Conservation (phyloP, 2,329 filamentous ascomycete species). For the Colletotrichum brevisporum region DNA sequence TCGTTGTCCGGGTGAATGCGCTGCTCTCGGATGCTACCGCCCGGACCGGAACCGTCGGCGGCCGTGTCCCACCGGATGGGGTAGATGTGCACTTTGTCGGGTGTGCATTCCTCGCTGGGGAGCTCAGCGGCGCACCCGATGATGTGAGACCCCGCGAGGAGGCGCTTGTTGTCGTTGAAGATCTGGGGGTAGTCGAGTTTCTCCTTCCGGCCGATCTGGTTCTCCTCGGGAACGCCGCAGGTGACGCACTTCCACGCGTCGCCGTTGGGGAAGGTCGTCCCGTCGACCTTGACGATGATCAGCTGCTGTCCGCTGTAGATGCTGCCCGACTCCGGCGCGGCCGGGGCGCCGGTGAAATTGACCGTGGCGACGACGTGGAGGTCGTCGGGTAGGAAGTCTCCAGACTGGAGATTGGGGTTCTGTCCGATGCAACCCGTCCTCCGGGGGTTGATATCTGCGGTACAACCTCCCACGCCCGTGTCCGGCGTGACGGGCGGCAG, state of each 20-base stretch:
- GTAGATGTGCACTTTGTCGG: constrained; percentile 52
- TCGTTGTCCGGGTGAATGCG: constrained; percentile 57
- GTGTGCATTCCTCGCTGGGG: constrained; percentile 52
- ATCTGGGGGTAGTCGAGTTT: constrained; percentile 58
- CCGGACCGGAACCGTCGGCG: constrained; percentile 46
- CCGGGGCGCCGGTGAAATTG: constrained; percentile 59
- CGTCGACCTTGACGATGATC: constrained; percentile 59
- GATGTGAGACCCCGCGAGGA: constrained; percentile 51
- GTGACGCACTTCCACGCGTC: constrained; percentile 64
- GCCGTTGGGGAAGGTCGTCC: constrained; percentile 57
- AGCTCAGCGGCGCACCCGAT: constrained; percentile 56
- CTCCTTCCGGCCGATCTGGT: constrained; percentile 45
- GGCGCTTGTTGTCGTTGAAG: constrained; percentile 55
- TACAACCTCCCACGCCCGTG: constrained; percentile 50
- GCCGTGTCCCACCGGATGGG: constrained; percentile 54
- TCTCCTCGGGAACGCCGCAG: constrained; percentile 55
- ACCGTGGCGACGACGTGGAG: constrained; percentile 57
- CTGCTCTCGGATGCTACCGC: constrained; percentile 54
- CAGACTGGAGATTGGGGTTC: constrained; percentile 26
- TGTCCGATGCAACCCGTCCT: constrained; percentile 55
- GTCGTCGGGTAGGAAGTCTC: constrained; percentile 58
- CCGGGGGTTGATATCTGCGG: constrained; percentile 49
- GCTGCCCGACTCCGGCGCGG: constrained; percentile 53
- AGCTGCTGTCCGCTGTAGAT: constrained; percentile 59
- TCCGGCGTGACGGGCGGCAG: constrained; percentile 52